Evolutionary conservation across 163 green algal species (phyloP), one percentile per base, ranked within the genome.

Genomic region (Chlamydomonas reinhardtii): DNA sequence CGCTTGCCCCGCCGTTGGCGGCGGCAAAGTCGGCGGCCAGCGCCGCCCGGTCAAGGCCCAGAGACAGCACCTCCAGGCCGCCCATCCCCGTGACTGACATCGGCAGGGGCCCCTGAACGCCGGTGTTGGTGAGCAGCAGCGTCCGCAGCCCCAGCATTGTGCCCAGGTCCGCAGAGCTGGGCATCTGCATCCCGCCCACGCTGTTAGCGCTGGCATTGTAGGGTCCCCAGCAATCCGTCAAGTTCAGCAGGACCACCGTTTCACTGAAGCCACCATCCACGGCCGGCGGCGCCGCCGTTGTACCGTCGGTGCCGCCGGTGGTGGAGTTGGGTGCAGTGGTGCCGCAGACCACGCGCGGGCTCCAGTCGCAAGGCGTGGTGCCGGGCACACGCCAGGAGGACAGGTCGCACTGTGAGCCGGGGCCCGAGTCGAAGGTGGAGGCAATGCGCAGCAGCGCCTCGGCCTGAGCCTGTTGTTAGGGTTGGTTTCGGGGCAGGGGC

Each of bases 391-490:
- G 66, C 76, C 76, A 84, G 29, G 37, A 22, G 39, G 64, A 75
- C 27, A 84, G 39, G 64, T 84, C 76, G 37, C 76, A 84, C 11
- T 24, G n/a, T 39, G 76, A 75, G 8, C 76, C 64, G 39, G 34
- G 39, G 64, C 76, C 76, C 9, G 76, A 39, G 76, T 54, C 61
- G 39, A 84, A 74, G 29, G 11, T 29, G 0, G 35, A 9, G 17
- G 64, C 76, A n/a, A 84, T 74, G 65, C 64, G 64, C 29, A 52
- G 29, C 15, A 84, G 76, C 2, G 61, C 76, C 6, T 27, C 62
- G 9, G 29, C 37, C 76, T 84, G 61, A 0, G 61, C 16, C 14
- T 75, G 35, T 8, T 69, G 39, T 5, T 48, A 8, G 39, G 39
- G 39, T 19, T 32, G 25, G 17, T 4, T 34, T 9, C 48, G n/a